phyloP scores from a whole-genome alignment of 2,329 filamentous ascomycete species.

The Verticillium zaregamsianum region DNA sequence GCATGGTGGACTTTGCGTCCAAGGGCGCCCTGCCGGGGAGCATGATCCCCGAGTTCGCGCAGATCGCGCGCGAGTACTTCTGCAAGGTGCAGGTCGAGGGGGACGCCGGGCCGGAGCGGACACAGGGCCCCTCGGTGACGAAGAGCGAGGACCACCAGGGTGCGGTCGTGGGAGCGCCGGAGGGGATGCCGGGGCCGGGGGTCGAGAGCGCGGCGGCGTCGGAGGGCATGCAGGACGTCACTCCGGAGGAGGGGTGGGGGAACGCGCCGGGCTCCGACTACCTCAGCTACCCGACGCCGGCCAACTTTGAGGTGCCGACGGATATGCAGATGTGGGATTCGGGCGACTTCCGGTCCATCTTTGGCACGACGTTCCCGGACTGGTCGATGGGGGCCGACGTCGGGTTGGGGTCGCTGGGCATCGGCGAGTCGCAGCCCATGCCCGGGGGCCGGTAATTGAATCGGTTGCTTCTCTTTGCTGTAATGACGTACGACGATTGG shows the following conservation, averaged over 20 bases:
- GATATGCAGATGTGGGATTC: not conserved
- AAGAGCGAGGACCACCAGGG: not conserved
- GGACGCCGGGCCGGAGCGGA: not conserved
- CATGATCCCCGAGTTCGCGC: conserved; percentile 5
- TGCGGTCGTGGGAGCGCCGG: not conserved
- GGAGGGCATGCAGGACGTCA: not conserved
- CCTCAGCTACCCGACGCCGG: not conserved
- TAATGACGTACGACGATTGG: no score
- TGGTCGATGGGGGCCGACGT: not conserved
- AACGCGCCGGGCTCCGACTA: not conserved
- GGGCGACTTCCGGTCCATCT: not conserved
- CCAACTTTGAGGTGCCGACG: not conserved
- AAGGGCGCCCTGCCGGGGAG: conserved; percentile 10
- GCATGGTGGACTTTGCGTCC: conserved; percentile 8
- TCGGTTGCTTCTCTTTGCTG: no score
- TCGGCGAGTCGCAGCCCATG: not conserved
- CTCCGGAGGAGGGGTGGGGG: not conserved
- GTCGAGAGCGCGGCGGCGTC: not conserved
- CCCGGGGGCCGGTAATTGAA: no score
- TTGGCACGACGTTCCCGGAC: not conserved
- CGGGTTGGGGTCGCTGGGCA: not conserved
- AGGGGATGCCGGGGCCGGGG: not conserved
- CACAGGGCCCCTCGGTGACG: not conserved
- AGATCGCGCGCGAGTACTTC: conserved; percentile 7
- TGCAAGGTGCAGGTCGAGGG: not conserved